Evolutionary conservation across 139 green algal species (phyloP).

Genomic region (Gonium pectorale): DNA sequence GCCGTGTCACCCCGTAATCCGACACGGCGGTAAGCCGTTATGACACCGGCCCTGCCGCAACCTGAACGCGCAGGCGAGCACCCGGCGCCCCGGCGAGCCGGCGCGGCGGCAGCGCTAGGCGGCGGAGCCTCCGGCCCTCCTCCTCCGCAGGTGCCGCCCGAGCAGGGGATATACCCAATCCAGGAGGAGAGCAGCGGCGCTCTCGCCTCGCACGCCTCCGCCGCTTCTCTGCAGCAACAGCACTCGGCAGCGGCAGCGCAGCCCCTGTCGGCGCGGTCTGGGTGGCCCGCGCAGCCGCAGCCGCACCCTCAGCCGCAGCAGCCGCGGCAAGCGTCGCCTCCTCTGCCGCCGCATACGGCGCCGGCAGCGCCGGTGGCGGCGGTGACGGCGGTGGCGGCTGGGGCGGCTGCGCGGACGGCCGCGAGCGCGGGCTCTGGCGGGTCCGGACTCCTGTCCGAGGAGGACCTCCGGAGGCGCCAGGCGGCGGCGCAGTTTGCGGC

Average conservation of each 20-base stretch:
- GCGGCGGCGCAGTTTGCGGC: conserved; percentile 6
- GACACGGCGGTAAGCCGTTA: too few relatives aligned
- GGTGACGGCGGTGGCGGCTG: neutral
- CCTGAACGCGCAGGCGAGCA: conserved; percentile 8
- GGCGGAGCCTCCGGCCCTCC: neutral
- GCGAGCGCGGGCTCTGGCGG: too few relatives aligned
- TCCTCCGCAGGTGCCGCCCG: too few relatives aligned
- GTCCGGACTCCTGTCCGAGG: neutral
- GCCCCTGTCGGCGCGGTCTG: too few relatives aligned
- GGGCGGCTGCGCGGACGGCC: neutral
- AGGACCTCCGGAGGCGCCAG: conserved; percentile 19
- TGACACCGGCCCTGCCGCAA: too few relatives aligned
- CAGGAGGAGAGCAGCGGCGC: conserved; percentile 42
- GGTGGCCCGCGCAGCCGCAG: neutral
- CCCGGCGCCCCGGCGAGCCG: too few relatives aligned
- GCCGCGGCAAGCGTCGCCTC: neutral
- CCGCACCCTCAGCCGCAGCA: neutral
- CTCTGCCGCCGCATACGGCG: neutral
- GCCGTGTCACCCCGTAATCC: too few relatives aligned
- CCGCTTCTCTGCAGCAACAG: neutral
- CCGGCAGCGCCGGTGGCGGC: neutral
- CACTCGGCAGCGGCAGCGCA: neutral
- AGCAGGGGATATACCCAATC: conserved; percentile 38
- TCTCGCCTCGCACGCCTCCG: neutral
- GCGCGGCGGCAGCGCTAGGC: neutral